Evolutionary conservation across 1,284 basidiomycete species (phyloP).

Genomic region (Ustilago cynodontis): DNA sequence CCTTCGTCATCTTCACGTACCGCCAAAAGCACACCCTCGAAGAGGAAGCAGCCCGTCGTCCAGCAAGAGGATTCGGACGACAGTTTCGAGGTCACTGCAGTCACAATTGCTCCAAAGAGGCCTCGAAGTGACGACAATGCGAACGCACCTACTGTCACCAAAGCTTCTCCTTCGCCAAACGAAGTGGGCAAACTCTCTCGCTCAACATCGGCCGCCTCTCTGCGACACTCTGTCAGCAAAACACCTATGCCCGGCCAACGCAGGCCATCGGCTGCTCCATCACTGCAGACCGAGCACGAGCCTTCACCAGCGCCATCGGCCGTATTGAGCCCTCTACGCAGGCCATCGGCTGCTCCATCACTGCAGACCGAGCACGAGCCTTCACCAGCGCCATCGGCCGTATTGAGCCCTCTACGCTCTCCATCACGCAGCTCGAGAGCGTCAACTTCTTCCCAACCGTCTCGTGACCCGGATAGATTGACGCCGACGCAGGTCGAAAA

Average conservation of each 20-base stretch:
- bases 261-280: neutral
- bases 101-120: constrained; percentile 6
- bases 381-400: neutral
- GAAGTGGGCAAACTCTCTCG: constrained; percentile 10
- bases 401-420: constrained; percentile 7
- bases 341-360: constrained; percentile 2
- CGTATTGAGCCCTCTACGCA: constrained; percentile 1
- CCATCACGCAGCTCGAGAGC: neutral
- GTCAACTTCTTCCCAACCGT: constrained; percentile 8
- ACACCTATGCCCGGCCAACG: neutral
- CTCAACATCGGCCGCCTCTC: neutral
- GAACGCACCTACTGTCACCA: neutral
- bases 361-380: neutral
- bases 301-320: neutral
- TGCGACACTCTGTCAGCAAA: constrained; percentile 15
- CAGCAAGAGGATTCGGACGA: constrained; percentile 27
- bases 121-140: neutral
- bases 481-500: constrained; percentile 3
- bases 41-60: neutral
- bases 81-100: constrained; percentile 19
- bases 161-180: constrained; percentile 8
- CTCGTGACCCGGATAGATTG: neutral
- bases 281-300: neutral
- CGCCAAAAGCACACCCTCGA: neutral
- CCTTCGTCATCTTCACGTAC: neutral